phyloP scores from a whole-genome alignment of 2,329 filamentous ascomycete species.

The Pseudogymnoascus sp. region DNA sequence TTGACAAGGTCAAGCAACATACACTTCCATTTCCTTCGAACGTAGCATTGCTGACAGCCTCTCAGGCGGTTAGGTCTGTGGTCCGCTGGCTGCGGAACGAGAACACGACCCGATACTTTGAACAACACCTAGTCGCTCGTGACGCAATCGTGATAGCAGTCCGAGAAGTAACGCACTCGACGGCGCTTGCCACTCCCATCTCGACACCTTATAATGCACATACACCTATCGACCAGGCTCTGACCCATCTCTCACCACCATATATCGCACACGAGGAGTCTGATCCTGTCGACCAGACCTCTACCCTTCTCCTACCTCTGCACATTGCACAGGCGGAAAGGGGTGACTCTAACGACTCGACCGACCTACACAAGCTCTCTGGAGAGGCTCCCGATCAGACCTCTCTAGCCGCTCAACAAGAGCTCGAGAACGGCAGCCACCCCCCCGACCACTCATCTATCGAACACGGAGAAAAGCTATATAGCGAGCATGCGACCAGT shows the following conservation, averaged over 20 bases:
- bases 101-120: slow-evolving; percentile 13
- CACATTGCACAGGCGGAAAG: not conserved
- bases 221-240: slow-evolving; percentile 11
- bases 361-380: not conserved
- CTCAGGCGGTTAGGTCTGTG: slow-evolving; percentile 8
- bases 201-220: slow-evolving; percentile 10
- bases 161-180: slow-evolving; percentile 14
- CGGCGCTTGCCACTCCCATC: slow-evolving; percentile 13
- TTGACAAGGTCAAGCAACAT: slow-evolving; percentile 11
- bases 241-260: not conserved
- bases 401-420: not conserved
- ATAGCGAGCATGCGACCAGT: not conserved
- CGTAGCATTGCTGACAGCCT: slow-evolving; percentile 12
- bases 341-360: not conserved
- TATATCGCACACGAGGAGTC: too few species aligned
- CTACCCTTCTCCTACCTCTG: too few species aligned
- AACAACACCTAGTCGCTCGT: slow-evolving; percentile 13
- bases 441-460: not conserved
- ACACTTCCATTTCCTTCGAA: slow-evolving; percentile 4
- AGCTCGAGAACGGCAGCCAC: not conserved
- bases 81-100: slow-evolving; percentile 14
- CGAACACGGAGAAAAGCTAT: not conserved
- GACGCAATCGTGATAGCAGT: slow-evolving; percentile 11
- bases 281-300: too few species aligned
- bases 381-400: not conserved